Evolutionary conservation across 2,329 filamentous ascomycete genomes (phyloP).

Genomic region (Clarireedia paspali): DNA sequence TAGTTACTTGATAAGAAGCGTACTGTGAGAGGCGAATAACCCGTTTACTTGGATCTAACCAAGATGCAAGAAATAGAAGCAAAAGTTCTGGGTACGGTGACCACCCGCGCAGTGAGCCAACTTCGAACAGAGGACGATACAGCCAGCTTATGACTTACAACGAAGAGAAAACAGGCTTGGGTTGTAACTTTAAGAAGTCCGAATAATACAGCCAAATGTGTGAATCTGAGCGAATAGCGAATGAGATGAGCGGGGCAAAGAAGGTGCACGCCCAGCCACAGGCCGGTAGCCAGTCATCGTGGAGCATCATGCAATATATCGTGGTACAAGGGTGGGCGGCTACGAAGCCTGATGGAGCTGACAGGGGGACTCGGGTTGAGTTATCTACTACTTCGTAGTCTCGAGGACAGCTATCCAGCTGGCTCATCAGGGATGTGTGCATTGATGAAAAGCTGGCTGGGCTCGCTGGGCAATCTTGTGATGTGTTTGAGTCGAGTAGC

Average conservation of each 20-base stretch:
- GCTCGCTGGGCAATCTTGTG: neutral
- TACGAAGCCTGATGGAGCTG: neutral
- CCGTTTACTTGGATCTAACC: neutral
- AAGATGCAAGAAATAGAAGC: neutral
- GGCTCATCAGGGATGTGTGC: neutral
- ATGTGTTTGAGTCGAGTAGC: too few species aligned
- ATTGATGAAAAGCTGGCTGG: neutral
- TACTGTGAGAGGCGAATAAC: neutral
- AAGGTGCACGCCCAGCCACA: neutral
- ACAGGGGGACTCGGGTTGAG: neutral
- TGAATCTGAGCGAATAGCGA: conserved; percentile 4
- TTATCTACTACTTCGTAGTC: neutral
- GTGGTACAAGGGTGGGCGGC: conserved; percentile 3
- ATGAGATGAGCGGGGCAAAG: conserved; percentile 3
- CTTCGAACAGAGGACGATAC: neutral
- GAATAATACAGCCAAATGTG: conserved; percentile 6
- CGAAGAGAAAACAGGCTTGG: neutral
- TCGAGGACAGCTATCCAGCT: neutral
- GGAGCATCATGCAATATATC: neutral
- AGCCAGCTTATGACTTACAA: neutral
- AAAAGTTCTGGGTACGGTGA: neutral
- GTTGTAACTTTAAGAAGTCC: neutral
- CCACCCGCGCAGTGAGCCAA: neutral
- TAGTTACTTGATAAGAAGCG: conserved; percentile 5
- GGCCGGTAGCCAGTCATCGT: neutral